Evolutionary conservation across 2,329 filamentous ascomycete species (phyloP).

Genomic region (Diaporthe sp.): DNA sequence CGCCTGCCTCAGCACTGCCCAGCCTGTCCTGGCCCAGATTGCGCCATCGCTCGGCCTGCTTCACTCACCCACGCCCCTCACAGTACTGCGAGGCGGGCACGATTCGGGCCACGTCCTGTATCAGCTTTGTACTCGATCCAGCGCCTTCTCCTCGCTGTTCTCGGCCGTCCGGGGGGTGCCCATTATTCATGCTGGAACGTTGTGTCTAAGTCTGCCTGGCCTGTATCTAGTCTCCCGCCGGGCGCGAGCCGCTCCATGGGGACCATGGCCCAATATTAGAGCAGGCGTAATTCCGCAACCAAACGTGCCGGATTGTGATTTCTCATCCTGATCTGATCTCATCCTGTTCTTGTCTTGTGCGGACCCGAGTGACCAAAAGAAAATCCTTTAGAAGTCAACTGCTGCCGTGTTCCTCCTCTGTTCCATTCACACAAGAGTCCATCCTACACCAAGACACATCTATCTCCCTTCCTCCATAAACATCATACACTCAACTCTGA

Average conservation of each 20-base stretch:
- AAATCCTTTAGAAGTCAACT: conserved; percentile 9
- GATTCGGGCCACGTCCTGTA: conserved; percentile 23
- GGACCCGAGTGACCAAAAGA: conserved; percentile 29
- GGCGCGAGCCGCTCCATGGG: conserved; percentile 11
- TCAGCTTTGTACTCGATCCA: conserved; percentile 32
- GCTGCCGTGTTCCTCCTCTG: background rate
- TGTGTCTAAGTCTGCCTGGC: conserved; percentile 9
- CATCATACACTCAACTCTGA: background rate
- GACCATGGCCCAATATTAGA: conserved; percentile 31
- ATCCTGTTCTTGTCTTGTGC: conserved; percentile 29
- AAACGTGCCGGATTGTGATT: conserved; percentile 33
- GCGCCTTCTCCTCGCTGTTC: conserved; percentile 18
- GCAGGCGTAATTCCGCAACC: conserved; percentile 35
- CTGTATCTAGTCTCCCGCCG: conserved; percentile 14
- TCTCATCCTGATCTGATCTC: conserved; percentile 24
- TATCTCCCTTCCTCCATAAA: background rate
- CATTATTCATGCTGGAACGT: conserved; percentile 34
- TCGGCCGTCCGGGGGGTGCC: conserved; percentile 16
- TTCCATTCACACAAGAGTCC: background rate
- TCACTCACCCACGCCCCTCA: conserved; percentile 28
- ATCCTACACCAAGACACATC: background rate
- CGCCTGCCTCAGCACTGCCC: conserved; percentile 11
- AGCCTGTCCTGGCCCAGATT: conserved; percentile 44
- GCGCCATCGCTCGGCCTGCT: conserved; percentile 47
- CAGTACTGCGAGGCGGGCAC: conserved; percentile 32